Percentiles rank a stretch among this genome's conserved stretches.
Conservation (phyloP, 176 grass and related monocot species). For the Chrysopogon serrulatus region DNA sequence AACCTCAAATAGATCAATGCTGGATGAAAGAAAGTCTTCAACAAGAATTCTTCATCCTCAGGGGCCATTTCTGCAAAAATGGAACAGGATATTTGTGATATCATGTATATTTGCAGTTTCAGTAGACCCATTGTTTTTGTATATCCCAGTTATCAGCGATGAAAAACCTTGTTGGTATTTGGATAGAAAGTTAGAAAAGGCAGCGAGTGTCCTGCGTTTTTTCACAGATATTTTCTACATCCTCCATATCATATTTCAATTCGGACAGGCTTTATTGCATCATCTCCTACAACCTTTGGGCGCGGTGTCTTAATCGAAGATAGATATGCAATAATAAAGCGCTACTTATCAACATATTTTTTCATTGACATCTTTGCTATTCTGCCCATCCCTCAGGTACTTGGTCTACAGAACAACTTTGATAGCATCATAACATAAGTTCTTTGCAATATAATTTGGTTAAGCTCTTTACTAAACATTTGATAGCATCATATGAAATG, state of each 20-base stretch:
- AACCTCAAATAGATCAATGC: constrained; percentile 40
- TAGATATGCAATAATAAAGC: constrained; percentile 57
- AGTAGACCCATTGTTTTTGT: constrained; percentile 88
- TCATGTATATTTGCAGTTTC: constrained; percentile 88
- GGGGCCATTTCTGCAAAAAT: constrained; percentile 87
- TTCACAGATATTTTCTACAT: constrained; percentile 94
- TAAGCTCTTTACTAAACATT: neutral
- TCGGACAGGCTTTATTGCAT: constrained; percentile 80
- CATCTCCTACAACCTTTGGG: constrained; percentile 70
- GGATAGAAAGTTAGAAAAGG: constrained; percentile 63
- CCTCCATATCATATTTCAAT: constrained; percentile 91
- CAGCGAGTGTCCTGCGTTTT: constrained; percentile 58
- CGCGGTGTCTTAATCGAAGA: constrained; percentile 67
- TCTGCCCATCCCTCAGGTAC: constrained; percentile 88
- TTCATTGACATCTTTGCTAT: constrained; percentile 78
- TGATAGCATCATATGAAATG: neutral
- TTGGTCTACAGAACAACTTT: neutral
- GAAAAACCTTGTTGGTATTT: constrained; percentile 58
- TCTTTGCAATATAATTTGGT: neutral
- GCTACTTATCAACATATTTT: constrained; percentile 79
- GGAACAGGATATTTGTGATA: constrained; percentile 96
- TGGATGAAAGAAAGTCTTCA: constrained; percentile 27
- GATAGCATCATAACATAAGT: neutral
- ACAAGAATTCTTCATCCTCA: constrained; percentile 67
- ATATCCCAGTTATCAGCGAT: constrained; percentile 65